Evolutionary conservation across 2,329 filamentous ascomycete genomes (phyloP).

Genomic region (Penicillium sp.): DNA sequence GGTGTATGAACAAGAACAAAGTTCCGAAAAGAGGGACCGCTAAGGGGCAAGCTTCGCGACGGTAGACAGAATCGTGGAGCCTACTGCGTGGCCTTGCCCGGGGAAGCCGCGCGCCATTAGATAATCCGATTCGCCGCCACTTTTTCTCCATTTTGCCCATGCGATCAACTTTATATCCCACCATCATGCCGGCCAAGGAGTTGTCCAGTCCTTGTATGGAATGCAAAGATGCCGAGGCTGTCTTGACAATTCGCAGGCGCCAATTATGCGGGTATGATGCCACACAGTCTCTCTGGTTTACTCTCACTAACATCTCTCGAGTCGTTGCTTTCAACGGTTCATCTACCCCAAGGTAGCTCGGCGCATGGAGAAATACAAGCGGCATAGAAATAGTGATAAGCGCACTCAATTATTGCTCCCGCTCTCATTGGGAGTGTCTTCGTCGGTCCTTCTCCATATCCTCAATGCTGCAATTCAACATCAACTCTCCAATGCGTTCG

Average conservation of each 20-base stretch:
- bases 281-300: constrained; percentile 3
- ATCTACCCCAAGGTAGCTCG: constrained; percentile 73
- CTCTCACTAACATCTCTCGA: constrained; percentile 31
- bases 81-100: constrained; percentile 11
- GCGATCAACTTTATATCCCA: neutral
- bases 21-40: neutral
- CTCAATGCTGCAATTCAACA: constrained; percentile 62
- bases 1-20: neutral
- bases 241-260: constrained; percentile 53
- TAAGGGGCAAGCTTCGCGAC: neutral
- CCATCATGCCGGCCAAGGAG: constrained; percentile 29
- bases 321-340: constrained; percentile 72
- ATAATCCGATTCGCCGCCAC: constrained; percentile 21
- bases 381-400: constrained; percentile 31
- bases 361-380: constrained; percentile 60
- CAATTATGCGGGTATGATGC: constrained; percentile 53
- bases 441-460: constrained; percentile 68
- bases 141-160: constrained; percentile 9
- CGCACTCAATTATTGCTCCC: constrained; percentile 63
- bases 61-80: constrained; percentile 6
- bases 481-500: constrained; percentile 48
- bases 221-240: constrained; percentile 49
- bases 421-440: constrained; percentile 77
- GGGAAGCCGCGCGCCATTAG: constrained; percentile 24
- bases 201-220: constrained; percentile 47